Evolutionary conservation across 352 stramenopile species (phyloP).

Genomic region (Lagenidium sp.): DNA sequence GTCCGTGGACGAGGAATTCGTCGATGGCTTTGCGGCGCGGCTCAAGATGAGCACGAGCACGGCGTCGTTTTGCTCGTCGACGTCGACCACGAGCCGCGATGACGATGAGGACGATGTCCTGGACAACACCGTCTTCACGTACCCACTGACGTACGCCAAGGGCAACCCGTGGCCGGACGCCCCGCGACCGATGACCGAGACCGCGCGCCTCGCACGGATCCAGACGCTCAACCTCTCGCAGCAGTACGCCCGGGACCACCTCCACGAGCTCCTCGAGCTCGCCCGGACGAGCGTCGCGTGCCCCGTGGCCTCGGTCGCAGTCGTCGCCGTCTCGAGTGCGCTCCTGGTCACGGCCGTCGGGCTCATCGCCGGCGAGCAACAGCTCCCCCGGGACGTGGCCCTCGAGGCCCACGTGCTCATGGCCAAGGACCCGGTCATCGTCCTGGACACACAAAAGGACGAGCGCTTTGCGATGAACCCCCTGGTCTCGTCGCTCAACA

Average conservation of each 20-base stretch:
- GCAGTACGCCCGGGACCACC: conserved; percentile 60
- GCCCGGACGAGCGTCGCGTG: conserved; percentile 61
- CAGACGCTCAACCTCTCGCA: conserved; percentile 65
- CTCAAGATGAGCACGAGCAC: conserved; percentile 3
- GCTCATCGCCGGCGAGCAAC: conserved; percentile 63
- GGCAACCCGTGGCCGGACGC: conserved; percentile 72
- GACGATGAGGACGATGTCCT: conserved; percentile 51
- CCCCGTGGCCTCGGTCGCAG: conserved; percentile 53
- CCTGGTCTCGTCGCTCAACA: conserved; percentile 51
- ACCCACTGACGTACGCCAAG: conserved; percentile 63
- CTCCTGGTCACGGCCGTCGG: conserved; percentile 71
- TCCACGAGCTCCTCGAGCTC: conserved; percentile 67
- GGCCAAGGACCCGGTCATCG: conserved; percentile 52
- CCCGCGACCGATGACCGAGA: conserved; percentile 40
- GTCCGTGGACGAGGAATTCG: conserved; percentile 11
- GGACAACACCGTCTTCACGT: conserved; percentile 46
- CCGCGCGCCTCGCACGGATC: conserved; percentile 45
- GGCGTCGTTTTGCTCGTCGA: conserved; percentile 1
- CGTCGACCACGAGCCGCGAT: conserved; percentile 9
- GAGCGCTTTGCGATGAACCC: conserved; percentile 73
- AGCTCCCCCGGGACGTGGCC: conserved; percentile 66
- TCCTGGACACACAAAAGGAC: conserved; percentile 71
- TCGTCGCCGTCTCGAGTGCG: conserved; percentile 63
- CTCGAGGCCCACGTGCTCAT: conserved; percentile 74
- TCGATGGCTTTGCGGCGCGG: conserved; percentile 5